Base-by-base conservation (phyloP, 805 yeast genomes). In the Kuraishia molischiana region DNA sequence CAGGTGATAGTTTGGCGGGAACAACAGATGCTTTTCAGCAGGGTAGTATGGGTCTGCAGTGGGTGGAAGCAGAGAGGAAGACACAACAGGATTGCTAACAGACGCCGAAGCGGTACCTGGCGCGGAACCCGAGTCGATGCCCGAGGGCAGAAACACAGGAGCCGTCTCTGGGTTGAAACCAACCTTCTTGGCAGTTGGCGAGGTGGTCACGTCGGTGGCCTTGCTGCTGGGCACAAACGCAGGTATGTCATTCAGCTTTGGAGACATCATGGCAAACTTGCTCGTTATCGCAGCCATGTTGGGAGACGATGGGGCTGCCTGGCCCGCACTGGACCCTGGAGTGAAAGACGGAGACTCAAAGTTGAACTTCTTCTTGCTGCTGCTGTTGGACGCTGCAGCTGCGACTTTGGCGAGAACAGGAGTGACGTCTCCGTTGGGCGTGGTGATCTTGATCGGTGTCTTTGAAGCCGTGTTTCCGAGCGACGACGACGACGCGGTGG, bases 1-100 rank as follows among this genome's bases (percentile, higher is more conserved):
- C 29, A 86, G 60, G 58, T 89, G 95, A 54, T 85, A 84, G 50
- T 86, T 86, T 32, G 85, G 61, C 0, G 83, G 82, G 45, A 61
- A 77, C 29, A 51, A 59, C 11, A 51, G 46, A 8, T 53, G 59
- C 14, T 49, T 56, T 8, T 43, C 41, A 21, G 43, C 38, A n/a
- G n/a, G n/a, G 13, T n/a, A n/a, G 19, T 29, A 30, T 3, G 38
- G 32, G 19, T 28, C 29, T n/a, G 8, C 14, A 14, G 14, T 10
- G 11, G 28, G 24, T 13, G 35, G 35, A 22, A 18, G 22, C 10
- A 37, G 29, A 21, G 18, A 24, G 13, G 30, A 24, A 5, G 36
- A 21, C 3, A 24, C 19, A 10, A 15, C 29, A 18, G 30, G 14
- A 5, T 19, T 19, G n/a, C 38, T 10, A 5, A 34, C n/a, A 11